Evolutionary conservation across 2,329 filamentous ascomycete species (phyloP).

Genomic region (Arthrobotrys iridis): DNA sequence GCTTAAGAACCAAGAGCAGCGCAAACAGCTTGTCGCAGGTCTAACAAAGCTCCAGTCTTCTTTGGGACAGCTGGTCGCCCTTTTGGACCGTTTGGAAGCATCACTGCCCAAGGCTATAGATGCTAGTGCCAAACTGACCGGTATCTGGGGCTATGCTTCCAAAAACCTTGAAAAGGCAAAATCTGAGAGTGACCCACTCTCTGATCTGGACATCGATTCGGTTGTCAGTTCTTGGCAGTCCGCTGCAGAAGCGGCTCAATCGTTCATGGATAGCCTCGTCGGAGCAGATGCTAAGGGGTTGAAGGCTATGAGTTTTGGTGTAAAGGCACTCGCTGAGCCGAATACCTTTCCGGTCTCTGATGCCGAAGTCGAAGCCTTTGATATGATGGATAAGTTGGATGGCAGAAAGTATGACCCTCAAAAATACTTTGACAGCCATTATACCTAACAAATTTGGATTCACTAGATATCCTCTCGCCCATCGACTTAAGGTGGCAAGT

Average conservation of each 20-base stretch:
- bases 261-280: neutral
- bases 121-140: neutral
- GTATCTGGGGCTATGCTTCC: neutral
- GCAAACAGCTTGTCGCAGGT: neutral
- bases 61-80: neutral
- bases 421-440: too few species aligned
- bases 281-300: neutral
- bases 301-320: neutral
- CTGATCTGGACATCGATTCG: neutral
- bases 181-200: neutral
- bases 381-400: neutral
- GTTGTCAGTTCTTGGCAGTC: neutral
- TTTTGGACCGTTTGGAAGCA: neutral
- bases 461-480: neutral
- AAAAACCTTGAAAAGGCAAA: neutral
- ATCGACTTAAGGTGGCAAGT: neutral
- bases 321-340: neutral
- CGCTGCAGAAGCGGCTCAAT: neutral
- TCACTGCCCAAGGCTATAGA: neutral
- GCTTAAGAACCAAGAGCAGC: neutral
- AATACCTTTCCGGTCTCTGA: neutral
- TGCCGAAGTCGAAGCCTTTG: neutral
- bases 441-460: too few species aligned
- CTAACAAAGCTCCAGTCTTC: neutral
- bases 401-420: neutral